Conservation (phyloP, 192 early-diverging fungal genomes). For the Coemansia sp. region DNA sequence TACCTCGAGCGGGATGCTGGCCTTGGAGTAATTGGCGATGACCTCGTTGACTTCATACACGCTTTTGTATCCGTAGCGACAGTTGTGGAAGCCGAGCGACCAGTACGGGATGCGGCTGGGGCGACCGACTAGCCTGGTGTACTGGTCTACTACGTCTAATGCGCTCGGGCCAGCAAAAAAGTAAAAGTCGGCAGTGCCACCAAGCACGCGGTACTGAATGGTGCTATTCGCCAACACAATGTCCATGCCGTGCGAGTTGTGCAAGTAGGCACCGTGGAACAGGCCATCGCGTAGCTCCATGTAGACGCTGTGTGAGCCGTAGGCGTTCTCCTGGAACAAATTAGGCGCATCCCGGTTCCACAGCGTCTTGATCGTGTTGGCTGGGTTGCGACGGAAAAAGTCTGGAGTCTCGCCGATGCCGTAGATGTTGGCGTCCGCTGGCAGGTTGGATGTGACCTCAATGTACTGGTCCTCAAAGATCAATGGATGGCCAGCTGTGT, state of each 20-base stretch:
- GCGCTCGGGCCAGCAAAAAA: constrained; percentile 58
- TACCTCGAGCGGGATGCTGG: constrained; percentile 60
- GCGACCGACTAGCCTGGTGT: constrained; percentile 63
- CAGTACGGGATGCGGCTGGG: constrained; percentile 61
- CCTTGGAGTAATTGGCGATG: constrained; percentile 55
- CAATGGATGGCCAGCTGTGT: constrained; percentile 41
- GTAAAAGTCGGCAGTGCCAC: constrained; percentile 65
- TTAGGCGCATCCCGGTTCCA: constrained; percentile 52
- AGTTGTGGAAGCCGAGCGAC: constrained; percentile 65
- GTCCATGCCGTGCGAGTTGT: constrained; percentile 71
- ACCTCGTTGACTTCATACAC: constrained; percentile 56
- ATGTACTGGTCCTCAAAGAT: constrained; percentile 68
- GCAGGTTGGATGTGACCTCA: constrained; percentile 58
- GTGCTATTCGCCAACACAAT: constrained; percentile 48
- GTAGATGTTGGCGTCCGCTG: constrained; percentile 61
- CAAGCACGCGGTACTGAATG: constrained; percentile 63
- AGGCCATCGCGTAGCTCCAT: constrained; percentile 57
- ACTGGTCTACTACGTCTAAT: constrained; percentile 49
- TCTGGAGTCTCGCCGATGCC: constrained; percentile 63
- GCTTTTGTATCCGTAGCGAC: constrained; percentile 61
- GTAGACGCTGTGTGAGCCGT: constrained; percentile 64
- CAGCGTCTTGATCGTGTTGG: constrained; percentile 39
- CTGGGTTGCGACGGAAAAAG: constrained; percentile 52
- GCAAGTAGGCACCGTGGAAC: constrained; percentile 57
- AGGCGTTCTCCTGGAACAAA: constrained; percentile 55